Evolutionary conservation across 2,329 filamentous ascomycete genomes (phyloP).

Genomic region (Ceratocystis smalleyi): DNA sequence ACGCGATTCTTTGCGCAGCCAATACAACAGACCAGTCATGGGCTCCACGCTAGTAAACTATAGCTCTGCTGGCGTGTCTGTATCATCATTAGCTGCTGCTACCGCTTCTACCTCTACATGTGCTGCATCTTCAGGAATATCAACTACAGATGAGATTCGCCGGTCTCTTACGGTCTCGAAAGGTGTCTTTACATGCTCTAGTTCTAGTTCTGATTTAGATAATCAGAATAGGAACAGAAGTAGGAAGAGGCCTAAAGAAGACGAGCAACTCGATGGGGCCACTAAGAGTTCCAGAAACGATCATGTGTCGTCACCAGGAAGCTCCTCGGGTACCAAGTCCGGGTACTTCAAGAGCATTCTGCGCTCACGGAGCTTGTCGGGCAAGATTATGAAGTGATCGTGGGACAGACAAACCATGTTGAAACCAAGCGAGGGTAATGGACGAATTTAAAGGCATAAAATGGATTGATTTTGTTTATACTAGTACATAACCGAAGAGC

Average conservation of each 20-base stretch:
- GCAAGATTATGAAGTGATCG: not conserved
- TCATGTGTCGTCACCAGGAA: not conserved
- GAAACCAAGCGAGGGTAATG: too few relatives aligned
- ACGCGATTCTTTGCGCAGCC: conserved; percentile 15
- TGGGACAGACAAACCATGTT: not conserved
- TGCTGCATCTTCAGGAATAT: not conserved
- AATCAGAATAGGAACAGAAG: not conserved
- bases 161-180: conserved; percentile 6
- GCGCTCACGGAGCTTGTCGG: not conserved
- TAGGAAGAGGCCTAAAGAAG: conserved; percentile 1
- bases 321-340: not conserved
- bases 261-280: not conserved
- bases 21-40: conserved; percentile 20
- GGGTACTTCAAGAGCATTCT: not conserved
- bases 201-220: too few relatives aligned
- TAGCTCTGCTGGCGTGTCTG: not conserved
- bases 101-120: not conserved
- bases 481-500: conserved; percentile 9
- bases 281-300: not conserved
- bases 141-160: conserved; percentile 13
- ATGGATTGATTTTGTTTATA: conserved; percentile 5
- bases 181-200: not conserved
- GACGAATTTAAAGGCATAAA: not conserved
- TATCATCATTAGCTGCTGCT: not conserved
- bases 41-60: conserved; percentile 18